These are phyloP conservation scores for Cicer cuneatum DNA, from an alignment of 306 rosid genomes.

Conservation along the genomic window DNA sequence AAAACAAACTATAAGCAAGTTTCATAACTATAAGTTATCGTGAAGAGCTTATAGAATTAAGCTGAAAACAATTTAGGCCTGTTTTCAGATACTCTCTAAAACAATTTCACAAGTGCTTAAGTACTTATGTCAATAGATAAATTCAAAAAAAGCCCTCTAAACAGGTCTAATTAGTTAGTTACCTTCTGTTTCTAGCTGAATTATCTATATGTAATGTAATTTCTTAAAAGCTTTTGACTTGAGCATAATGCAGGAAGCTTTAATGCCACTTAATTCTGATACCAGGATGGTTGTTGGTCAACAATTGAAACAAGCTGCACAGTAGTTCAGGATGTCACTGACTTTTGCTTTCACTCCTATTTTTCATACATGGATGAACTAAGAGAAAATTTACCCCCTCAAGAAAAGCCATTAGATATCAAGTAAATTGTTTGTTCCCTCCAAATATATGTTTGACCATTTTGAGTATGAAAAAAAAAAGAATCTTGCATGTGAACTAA, in stretches of 20 bases:
- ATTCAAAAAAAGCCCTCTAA: not conserved
- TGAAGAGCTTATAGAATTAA: not conserved
- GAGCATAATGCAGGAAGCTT: constrained; percentile 5
- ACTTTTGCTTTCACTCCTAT: constrained; percentile 83
- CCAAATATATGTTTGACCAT: not conserved
- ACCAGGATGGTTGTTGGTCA: constrained; percentile 76
- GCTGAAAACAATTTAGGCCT: not conserved
- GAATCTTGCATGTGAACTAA: not conserved
- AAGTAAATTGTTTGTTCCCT: constrained; percentile 46
- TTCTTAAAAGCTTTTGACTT: constrained; percentile 11
- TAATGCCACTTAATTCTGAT: constrained; percentile 35
- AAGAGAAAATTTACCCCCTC: constrained; percentile 59
- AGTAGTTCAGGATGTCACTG: constrained; percentile 71
- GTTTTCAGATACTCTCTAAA: not conserved
- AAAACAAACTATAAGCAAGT: not conserved
- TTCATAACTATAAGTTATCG: not conserved
- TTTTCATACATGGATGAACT: constrained; percentile 90
- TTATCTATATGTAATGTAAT: not conserved
- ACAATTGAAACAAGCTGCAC: constrained; percentile 69
- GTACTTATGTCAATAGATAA: not conserved
- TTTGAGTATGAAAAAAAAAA: constrained; percentile 31
- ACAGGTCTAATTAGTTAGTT: not conserved
- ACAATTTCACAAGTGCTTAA: not conserved
- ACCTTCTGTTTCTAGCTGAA: not conserved
- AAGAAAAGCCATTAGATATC: constrained; percentile 69